These are phyloP conservation scores for Nectriaceae sp. DNA, from an alignment of 2,329 filamentous ascomycete genomes.

Conservation along the genomic window DNA sequence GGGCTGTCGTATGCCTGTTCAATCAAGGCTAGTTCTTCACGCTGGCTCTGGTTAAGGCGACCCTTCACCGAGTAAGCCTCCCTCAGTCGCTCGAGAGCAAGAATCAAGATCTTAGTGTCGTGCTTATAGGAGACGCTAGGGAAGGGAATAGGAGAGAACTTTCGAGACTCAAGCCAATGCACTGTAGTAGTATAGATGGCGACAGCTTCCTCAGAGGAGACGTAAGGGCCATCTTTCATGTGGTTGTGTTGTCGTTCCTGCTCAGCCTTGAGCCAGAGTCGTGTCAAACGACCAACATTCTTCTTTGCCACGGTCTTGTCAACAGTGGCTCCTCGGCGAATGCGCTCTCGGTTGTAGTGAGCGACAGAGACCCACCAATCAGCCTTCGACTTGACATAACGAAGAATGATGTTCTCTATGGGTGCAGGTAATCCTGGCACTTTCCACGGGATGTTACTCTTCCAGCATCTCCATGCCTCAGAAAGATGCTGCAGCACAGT, in stretches of 20 bases:
- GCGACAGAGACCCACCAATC: conserved; percentile 99
- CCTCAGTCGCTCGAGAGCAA: conserved; percentile 87
- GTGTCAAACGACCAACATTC: conserved; percentile 91
- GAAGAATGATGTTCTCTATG: conserved; percentile 97
- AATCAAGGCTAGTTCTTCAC: conserved; percentile 93
- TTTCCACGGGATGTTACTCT: conserved; percentile 99
- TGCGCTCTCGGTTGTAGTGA: conserved; percentile 97
- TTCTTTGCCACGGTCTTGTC: conserved; percentile 99
- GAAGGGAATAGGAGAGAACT: conserved; percentile 98
- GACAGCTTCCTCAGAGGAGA: conserved; percentile 96
- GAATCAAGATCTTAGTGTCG: conserved; percentile 96
- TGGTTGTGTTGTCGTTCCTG: conserved; percentile 99
- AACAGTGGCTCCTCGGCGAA: conserved; percentile 92
- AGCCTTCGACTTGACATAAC: conserved; percentile 98
- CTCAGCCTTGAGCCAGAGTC: conserved; percentile 96
- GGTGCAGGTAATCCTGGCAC: conserved; percentile 94
- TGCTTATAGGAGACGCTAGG: conserved; percentile 99
- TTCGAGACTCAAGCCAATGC: conserved; percentile 97
- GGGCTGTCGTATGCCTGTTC: conserved; percentile 98
- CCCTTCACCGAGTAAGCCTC: conserved; percentile 99
- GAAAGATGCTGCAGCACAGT: conserved; percentile 96
- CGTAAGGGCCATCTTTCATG: conserved; percentile 98
- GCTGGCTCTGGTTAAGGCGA: conserved; percentile 92
- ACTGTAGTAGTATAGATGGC: conserved; percentile 99
- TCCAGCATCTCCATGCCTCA: conserved; percentile 99